Base-by-base conservation (phyloP, 208 protist species). In the Wallacemonas sp. region DNA sequence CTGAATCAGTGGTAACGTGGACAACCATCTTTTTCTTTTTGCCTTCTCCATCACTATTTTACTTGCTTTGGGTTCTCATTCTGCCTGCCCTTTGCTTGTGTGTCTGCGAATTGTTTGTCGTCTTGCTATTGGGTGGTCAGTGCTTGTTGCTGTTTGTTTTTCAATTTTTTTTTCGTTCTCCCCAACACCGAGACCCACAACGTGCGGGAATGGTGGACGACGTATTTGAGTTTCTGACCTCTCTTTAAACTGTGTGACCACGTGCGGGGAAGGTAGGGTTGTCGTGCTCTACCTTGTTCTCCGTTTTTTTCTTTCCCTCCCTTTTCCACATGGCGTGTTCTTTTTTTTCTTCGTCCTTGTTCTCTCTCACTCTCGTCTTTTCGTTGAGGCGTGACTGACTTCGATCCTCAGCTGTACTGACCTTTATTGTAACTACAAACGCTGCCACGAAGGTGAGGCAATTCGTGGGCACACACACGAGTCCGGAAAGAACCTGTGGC, bases 81-180 rank as follows among this genome's bases (percentile, higher is more conserved):
- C 24, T 27, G 41, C n/a, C n/a, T n/a, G n/a, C n/a, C n/a, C n/a
- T n/a, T n/a, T n/a, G n/a, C n/a, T n/a, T n/a, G n/a, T n/a, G n/a
- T n/a, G n/a, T n/a, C n/a, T n/a, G n/a, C n/a, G n/a, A 3, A 17
- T 27, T 39, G 27, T 50, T 52, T 46, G 46, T 19, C 34, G 46
- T 58, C 46, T 9, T 54, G 15, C 26, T 5, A 54, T 3, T 19
- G n/a, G 8, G 3, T 17, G 6, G 17, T 33, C 5, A 15, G 13
- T 54, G 12, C 26, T 54, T 54, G 6, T 54, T 42, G 38, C 2
- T 58, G 32, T 67, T 30, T 54, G 24, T 68, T 29, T 62, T 26
- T 60, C 34, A 24, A 3, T 58, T 36, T 30, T 27, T 46, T 46
- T 53, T 72, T 55, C 34, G 21, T 44, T 24, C 58, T 19, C 52